Conservation (phyloP, 2,329 filamentous ascomycete species). For the Chaetomiaceae sp. region DNA sequence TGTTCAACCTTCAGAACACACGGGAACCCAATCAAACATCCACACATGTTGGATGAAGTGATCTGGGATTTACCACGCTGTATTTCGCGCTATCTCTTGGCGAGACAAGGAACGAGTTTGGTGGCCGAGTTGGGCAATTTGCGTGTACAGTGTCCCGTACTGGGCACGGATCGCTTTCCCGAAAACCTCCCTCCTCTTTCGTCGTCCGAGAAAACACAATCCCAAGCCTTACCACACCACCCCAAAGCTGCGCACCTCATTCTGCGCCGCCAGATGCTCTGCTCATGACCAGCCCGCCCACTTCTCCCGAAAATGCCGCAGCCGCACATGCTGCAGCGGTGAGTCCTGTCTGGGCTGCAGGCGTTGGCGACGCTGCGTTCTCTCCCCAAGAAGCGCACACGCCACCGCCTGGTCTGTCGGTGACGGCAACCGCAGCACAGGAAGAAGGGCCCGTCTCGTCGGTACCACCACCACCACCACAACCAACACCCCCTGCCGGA, state of each 20-base stretch:
- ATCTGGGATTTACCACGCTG: not conserved
- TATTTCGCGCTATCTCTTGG: not conserved
- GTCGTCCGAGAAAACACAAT: not conserved
- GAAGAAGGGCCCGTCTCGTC: slow-evolving; percentile 18
- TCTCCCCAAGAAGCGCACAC: not conserved
- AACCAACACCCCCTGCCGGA: slow-evolving; percentile 10
- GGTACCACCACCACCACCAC: slow-evolving; percentile 20
- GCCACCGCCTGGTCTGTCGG: slow-evolving; percentile 6
- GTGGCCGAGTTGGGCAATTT: slow-evolving; percentile 2
- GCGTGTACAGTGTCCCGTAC: too few species aligned
- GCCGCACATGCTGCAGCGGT: slow-evolving; percentile 37
- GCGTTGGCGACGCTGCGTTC: slow-evolving; percentile 6
- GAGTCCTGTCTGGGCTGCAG: slow-evolving; percentile 32
- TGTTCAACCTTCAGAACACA: not conserved
- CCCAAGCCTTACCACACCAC: slow-evolving; percentile 1
- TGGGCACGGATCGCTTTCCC: not conserved
- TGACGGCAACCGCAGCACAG: slow-evolving; percentile 5
- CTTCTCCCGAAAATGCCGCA: slow-evolving; percentile 53
- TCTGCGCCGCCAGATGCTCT: slow-evolving; percentile 46
- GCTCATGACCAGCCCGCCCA: slow-evolving; percentile 54
- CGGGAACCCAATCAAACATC: slow-evolving; percentile 4
- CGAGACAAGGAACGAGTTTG: too few species aligned
- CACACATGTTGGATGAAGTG: not conserved
- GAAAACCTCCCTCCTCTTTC: not conserved
- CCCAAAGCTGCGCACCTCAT: slow-evolving; percentile 4